phyloP scores from a whole-genome alignment of 306 rosid genomes.

The Comarum palustre region DNA sequence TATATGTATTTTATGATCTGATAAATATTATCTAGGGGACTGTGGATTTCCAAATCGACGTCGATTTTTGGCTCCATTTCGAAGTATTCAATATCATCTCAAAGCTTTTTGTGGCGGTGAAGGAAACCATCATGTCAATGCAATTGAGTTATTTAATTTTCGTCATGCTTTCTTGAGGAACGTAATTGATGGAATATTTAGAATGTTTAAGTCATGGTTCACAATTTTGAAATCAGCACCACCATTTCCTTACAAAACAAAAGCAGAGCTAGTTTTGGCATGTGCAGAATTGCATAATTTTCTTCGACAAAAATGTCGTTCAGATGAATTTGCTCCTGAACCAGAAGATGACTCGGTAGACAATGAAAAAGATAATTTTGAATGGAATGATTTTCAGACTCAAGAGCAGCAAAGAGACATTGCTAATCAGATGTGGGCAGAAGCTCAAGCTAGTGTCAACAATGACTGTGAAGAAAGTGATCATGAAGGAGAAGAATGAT shows the following conservation, averaged over 20 bases:
- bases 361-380: neutral
- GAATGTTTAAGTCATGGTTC: neutral
- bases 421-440: no score
- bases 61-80: neutral
- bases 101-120: neutral
- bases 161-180: neutral
- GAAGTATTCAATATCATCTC: neutral
- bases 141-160: neutral
- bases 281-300: neutral
- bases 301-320: neutral
- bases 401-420: no score
- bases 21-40: neutral
- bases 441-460: no score
- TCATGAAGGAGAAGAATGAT: no score
- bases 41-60: neutral
- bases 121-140: neutral
- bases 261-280: neutral
- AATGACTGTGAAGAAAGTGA: no score
- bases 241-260: neutral
- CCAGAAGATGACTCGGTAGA: neutral
- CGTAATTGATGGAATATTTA: neutral
- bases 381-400: no score
- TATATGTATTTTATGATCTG: neutral
- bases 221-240: slow-evolving; percentile 7
- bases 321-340: neutral